A percentile compares a stretch with the other conserved stretches of the same genome.
These are phyloP conservation scores for Eucalyptus microcorys DNA, from an alignment of 345 rosid genomes.

Conservation along the genomic window DNA sequence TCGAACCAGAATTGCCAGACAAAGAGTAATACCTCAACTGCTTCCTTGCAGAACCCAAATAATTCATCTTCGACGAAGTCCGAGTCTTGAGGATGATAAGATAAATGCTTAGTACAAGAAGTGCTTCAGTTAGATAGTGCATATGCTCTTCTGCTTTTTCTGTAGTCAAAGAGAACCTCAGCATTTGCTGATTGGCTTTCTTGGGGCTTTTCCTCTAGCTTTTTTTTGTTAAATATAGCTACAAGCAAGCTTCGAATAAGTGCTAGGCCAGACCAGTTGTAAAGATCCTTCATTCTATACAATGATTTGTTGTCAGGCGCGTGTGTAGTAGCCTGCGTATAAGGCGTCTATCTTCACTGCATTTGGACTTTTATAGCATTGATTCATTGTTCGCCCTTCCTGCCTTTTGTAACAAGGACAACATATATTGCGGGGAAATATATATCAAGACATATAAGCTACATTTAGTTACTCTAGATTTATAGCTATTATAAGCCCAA, in stretches of 20 bases:
- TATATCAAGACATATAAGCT: background rate
- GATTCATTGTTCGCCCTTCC: background rate
- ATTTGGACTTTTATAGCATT: background rate
- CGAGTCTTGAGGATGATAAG: background rate
- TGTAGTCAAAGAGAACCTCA: background rate
- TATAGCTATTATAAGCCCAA: background rate
- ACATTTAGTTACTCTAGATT: background rate
- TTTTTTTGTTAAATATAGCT: background rate
- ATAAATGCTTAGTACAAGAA: background rate
- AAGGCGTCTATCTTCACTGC: background rate
- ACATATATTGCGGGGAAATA: background rate
- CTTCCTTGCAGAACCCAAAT: conserved; percentile 13
- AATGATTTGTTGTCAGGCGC: background rate
- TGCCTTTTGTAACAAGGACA: background rate
- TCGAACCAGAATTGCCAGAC: conserved; percentile 21
- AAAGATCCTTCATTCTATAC: background rate
- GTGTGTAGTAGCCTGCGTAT: background rate
- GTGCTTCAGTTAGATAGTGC: background rate
- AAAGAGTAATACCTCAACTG: conserved; percentile 2
- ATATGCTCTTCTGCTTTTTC: background rate
- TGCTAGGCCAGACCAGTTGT: background rate
- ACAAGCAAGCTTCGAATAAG: background rate
- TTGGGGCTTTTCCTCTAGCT: background rate
- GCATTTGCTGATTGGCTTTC: background rate
- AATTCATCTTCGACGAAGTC: background rate